phyloP scores from a whole-genome alignment of 2,329 filamentous ascomycete species.

The Pseudogymnoascus sp. region DNA sequence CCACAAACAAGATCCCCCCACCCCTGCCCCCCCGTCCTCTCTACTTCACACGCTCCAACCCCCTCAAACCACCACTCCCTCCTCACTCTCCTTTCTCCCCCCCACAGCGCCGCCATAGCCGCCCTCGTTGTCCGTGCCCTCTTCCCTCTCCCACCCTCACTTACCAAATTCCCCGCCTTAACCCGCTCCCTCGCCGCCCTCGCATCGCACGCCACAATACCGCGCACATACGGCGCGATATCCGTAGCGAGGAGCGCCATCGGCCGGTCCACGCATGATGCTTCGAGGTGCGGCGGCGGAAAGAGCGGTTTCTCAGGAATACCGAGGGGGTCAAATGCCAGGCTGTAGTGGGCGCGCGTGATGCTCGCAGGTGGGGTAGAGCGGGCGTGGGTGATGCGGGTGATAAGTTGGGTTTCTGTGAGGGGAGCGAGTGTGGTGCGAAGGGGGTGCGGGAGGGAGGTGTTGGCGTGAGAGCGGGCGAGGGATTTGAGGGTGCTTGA shows the following conservation, averaged over 20 bases:
- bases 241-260: conserved; percentile 61
- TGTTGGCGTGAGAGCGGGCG: background rate
- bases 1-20: background rate
- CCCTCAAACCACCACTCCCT: conserved; percentile 64
- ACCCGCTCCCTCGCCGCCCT: conserved; percentile 60
- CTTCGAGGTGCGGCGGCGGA: conserved; percentile 39
- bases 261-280: conserved; percentile 70
- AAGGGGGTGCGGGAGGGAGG: background rate
- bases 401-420: background rate
- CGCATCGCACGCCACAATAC: conserved; percentile 70
- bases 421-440: background rate
- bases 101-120: conserved; percentile 69
- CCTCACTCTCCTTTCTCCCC: conserved; percentile 59
- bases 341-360: conserved; percentile 43
- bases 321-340: conserved; percentile 55
- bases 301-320: conserved; percentile 36
- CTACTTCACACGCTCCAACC: conserved; percentile 21
- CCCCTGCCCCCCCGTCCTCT: background rate
- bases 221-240: conserved; percentile 81
- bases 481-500: background rate
- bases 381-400: background rate
- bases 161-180: conserved; percentile 53
- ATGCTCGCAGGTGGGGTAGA: conserved; percentile 22
- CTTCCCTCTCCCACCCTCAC: conserved; percentile 49
- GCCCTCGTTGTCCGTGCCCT: conserved; percentile 63